Evolutionary conservation across 495 filamentous ascomycete species (phyloP), one percentile per base, ranked within the genome.

Genomic region (Physcia stellaris): DNA sequence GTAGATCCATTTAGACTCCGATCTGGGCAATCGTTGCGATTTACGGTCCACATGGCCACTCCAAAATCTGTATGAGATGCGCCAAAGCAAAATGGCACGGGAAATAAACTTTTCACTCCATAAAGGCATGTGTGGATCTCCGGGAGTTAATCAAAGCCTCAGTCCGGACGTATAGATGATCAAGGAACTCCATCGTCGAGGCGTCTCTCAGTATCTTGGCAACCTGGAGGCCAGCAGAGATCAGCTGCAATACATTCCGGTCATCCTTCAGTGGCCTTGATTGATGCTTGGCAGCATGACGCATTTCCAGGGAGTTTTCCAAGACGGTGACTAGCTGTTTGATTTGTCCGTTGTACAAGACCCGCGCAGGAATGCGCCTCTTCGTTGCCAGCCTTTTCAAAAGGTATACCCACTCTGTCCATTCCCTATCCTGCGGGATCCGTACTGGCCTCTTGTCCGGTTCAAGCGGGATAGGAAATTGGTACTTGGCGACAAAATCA

Each of bases 391-490:
- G 66, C 26, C 83, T 71, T 61, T 87, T 88, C 42, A 92, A 66
- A 39, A 92, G 71, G 59, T 86, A 84, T 23, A 86, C 83, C 84
- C 84, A 92, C 55, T 92, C 84, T 47, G 82, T 86, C 83, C 84
- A 92, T 58, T 87, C 84, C 43, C 83, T 70, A 58, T 92, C 84
- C 48, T 77, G 74, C 22, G 84, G 80, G 28, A 76, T 65, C 53
- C 79, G 76, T 45, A 92, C 83, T 22, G 74, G 76, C 49, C 83
- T 72, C 68, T 85, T 84, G 58, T 86, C 80, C 52, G 68, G 56
- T 48, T 84, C 79, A 50, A 88, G 49, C 12, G 84, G 84, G 51
- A 92, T 83, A 7, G 82, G 84, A 54, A 92, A 92, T 56, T 85
- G 80, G 53, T 87, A 88, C 58, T 79, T 83, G 49, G 83, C 83